Conservation (phyloP, 1,284 basidiomycete species). For the Leccinum pallidistipes region DNA sequence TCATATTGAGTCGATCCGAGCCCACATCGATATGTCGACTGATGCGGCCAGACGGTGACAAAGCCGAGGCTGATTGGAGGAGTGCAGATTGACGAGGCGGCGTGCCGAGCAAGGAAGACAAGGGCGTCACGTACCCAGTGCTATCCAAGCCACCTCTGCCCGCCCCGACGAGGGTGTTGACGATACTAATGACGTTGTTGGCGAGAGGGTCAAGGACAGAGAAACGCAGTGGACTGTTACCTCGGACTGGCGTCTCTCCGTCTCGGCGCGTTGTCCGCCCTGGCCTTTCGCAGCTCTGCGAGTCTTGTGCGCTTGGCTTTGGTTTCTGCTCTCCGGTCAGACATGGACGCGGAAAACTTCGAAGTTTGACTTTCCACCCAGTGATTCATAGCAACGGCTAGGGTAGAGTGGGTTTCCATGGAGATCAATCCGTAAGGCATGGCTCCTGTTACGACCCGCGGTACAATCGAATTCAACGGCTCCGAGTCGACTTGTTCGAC, state of each 20-base stretch:
- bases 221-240: slow-evolving; percentile 27
- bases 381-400: too few relatives aligned
- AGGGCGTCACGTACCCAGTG: slow-evolving; percentile 56
- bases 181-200: slow-evolving; percentile 36
- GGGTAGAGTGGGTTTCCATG: too few relatives aligned
- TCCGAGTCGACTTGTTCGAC: too few relatives aligned
- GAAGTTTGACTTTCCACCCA: too few relatives aligned
- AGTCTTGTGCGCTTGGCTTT: slow-evolving; percentile 91
- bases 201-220: background rate
- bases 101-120: slow-evolving; percentile 71
- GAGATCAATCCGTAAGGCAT: too few relatives aligned
- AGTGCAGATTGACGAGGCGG: slow-evolving; percentile 49
- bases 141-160: slow-evolving; percentile 44
- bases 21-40: slow-evolving; percentile 68
- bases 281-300: slow-evolving; percentile 75
- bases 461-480: too few relatives aligned
- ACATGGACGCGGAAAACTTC: slow-evolving; percentile 32
- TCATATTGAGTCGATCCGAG: slow-evolving; percentile 50
- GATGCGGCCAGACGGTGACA: slow-evolving; percentile 53
- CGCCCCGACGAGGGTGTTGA: slow-evolving; percentile 54
- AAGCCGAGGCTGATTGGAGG: slow-evolving; percentile 46
- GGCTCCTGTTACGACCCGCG: too few relatives aligned
- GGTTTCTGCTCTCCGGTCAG: slow-evolving; percentile 76
- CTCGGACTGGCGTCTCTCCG: slow-evolving; percentile 52
- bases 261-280: slow-evolving; percentile 66